phyloP scores from a whole-genome alignment of 257 asterid genomes.

The Agastache rugosa region DNA sequence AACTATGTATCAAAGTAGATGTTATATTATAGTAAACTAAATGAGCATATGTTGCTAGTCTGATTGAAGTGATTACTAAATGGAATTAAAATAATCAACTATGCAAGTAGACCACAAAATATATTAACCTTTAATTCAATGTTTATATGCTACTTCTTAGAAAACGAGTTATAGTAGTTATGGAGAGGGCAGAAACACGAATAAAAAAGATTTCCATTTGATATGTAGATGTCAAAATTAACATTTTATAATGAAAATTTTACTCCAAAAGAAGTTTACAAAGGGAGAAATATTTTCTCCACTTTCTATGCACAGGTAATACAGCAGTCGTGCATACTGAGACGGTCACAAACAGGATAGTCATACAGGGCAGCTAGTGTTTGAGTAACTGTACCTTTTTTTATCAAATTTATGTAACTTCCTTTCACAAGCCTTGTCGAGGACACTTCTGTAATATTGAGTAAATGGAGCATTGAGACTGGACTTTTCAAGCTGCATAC shows the following conservation, averaged over 20 bases:
- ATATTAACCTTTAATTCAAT: background rate
- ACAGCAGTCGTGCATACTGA: background rate
- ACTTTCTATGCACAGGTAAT: background rate
- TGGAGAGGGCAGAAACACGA: background rate
- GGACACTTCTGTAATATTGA: slow-evolving; percentile 77
- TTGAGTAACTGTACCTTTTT: slow-evolving; percentile 50
- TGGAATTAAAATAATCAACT: no score
- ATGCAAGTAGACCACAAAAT: background rate
- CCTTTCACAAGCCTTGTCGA: slow-evolving; percentile 74
- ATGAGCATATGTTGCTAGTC: background rate
- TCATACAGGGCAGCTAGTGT: background rate
- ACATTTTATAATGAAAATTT: background rate
- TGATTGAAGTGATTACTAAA: no score
- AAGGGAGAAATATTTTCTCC: background rate
- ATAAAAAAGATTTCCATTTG: background rate
- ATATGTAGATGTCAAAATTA: background rate
- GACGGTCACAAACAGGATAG: background rate
- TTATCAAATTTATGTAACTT: slow-evolving; percentile 45
- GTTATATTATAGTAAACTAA: background rate
- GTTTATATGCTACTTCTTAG: background rate
- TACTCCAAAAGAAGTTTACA: background rate
- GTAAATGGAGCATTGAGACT: slow-evolving; percentile 67
- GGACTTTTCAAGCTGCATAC: slow-evolving; percentile 72
- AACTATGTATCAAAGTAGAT: background rate
- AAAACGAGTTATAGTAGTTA: background rate